phyloP scores from a whole-genome alignment of 495 filamentous ascomycete species.

The Trichoderma parareesei region DNA sequence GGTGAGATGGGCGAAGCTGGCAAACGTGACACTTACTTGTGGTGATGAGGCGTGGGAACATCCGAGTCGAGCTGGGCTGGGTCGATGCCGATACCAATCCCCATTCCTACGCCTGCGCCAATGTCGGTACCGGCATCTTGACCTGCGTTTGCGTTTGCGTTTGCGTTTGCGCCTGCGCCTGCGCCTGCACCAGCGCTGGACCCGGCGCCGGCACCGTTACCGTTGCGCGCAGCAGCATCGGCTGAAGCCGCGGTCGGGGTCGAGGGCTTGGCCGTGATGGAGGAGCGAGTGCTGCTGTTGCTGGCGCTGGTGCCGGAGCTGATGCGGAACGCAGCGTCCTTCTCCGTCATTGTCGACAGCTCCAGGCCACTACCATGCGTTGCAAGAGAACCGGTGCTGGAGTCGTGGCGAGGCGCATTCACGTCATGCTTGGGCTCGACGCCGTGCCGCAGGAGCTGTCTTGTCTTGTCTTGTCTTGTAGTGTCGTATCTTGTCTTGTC shows the following conservation, averaged over 20 bases:
- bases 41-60: neutral
- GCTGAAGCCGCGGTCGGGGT: constrained; percentile 39
- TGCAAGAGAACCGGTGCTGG: neutral
- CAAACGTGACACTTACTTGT: neutral
- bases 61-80: constrained; percentile 11
- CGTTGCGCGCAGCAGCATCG: neutral
- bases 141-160: too few species aligned
- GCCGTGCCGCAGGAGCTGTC: neutral
- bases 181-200: constrained; percentile 1
- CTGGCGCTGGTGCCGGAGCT: constrained; percentile 56
- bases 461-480: neutral
- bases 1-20: neutral
- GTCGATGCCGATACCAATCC: too few species aligned
- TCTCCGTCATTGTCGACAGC: constrained; percentile 47
- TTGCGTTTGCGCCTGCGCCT: too few species aligned
- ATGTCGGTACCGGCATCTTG: neutral
- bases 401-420: constrained; percentile 7
- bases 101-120: too few species aligned
- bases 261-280: constrained; percentile 48
- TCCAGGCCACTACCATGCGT: constrained; percentile 7
- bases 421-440: neutral
- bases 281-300: constrained; percentile 51
- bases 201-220: constrained; percentile 1
- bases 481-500: too few species aligned
- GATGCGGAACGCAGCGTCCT: constrained; percentile 47